phyloP scores from a whole-genome alignment of 257 asterid species.

The Petunia axillaris region DNA sequence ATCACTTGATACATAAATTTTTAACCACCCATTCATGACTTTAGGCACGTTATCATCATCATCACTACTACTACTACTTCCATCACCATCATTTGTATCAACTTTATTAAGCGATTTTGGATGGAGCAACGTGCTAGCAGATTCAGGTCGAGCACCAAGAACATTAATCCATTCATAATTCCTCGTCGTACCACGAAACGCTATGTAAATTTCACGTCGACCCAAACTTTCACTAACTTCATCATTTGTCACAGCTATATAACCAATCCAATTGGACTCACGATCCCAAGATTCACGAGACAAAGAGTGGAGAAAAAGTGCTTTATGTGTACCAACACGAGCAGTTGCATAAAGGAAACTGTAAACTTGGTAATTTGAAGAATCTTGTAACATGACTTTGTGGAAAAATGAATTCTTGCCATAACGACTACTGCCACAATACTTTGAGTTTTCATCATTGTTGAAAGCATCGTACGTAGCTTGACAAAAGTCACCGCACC shows the following conservation, averaged over 20 bases:
- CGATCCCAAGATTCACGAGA: constrained; percentile 85
- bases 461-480: constrained; percentile 85
- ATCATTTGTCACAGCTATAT: constrained; percentile 21
- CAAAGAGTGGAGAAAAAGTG: constrained; percentile 60
- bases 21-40: constrained; percentile 84
- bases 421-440: constrained; percentile 77
- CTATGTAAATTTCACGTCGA: constrained; percentile 30
- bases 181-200: constrained; percentile 28
- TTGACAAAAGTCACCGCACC: constrained; percentile 86
- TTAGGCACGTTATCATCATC: constrained; percentile 42
- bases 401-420: constrained; percentile 74
- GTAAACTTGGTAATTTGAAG: constrained; percentile 51
- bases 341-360: constrained; percentile 84
- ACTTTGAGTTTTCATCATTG: constrained; percentile 77
- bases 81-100: neutral
- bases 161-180: constrained; percentile 29
- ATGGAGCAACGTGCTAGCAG: constrained; percentile 46
- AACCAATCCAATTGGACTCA: constrained; percentile 75
- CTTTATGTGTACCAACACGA: constrained; percentile 42
- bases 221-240: constrained; percentile 1
- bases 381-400: constrained; percentile 60
- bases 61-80: constrained; percentile 22
- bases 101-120: constrained; percentile 26
- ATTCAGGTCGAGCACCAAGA: constrained; percentile 49
- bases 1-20: constrained; percentile 58